Percentiles rank a stretch among this genome's conserved stretches.
phyloP scores from a whole-genome alignment of 441 rosid species.

The Adansonia rubrostipa region DNA sequence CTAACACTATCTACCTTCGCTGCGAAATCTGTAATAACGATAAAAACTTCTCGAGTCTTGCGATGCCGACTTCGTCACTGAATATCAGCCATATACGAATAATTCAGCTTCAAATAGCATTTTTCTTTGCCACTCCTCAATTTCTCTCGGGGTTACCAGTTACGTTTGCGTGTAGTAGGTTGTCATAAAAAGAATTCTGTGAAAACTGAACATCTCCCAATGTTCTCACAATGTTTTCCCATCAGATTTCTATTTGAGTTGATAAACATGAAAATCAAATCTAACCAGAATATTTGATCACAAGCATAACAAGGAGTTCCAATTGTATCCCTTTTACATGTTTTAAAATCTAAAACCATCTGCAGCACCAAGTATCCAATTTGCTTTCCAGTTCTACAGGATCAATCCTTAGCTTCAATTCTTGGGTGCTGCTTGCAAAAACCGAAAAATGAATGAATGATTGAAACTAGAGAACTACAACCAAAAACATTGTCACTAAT shows the following conservation, averaged over 20 bases:
- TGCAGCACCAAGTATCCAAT: constrained; percentile 16
- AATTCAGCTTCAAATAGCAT: background rate
- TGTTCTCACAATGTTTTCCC: too few species aligned
- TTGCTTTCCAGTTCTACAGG: constrained; percentile 13
- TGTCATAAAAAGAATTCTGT: too few species aligned
- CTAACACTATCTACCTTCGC: too few species aligned
- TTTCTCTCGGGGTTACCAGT: too few species aligned
- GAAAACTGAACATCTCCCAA: too few species aligned
- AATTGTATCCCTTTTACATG: constrained; percentile 29
- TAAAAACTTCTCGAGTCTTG: background rate
- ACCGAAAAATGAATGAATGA: background rate
- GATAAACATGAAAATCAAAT: constrained; percentile 23
- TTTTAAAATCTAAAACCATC: constrained; percentile 18
- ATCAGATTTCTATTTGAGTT: background rate
- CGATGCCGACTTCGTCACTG: too few species aligned
- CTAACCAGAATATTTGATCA: constrained; percentile 33
- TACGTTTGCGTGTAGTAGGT: too few species aligned
- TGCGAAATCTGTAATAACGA: too few species aligned
- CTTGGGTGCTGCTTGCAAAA: constrained; percentile 25
- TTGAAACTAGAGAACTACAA: background rate
- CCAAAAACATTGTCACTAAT: background rate
- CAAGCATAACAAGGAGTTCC: constrained; percentile 28
- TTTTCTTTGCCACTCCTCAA: background rate
- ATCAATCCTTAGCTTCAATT: constrained; percentile 22
- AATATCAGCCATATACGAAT: background rate